Evolutionary conservation across 2,329 filamentous ascomycete species (phyloP).

Genomic region (Penicillium sp.): DNA sequence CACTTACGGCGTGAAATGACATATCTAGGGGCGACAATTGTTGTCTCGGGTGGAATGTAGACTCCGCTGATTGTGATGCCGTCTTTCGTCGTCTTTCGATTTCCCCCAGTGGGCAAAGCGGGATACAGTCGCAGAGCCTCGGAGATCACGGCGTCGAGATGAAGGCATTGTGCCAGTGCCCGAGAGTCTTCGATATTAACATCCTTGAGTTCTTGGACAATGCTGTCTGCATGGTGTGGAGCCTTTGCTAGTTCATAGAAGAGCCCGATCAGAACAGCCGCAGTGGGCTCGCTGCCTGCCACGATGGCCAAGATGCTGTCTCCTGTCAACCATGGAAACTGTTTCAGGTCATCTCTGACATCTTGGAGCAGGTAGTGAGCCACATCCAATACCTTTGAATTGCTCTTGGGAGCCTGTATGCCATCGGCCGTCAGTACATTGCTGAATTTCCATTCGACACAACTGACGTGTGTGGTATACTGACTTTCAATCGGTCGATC

Average conservation of each 20-base stretch:
- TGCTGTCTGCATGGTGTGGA: constrained; percentile 2
- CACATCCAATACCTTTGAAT: constrained; percentile 1
- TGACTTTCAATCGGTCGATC: constrained; percentile 3
- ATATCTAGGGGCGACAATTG: constrained; percentile 16
- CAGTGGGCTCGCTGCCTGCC: constrained; percentile 11
- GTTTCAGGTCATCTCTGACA: background rate
- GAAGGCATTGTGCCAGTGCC: constrained; percentile 2
- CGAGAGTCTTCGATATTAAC: constrained; percentile 6
- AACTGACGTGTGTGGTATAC: background rate
- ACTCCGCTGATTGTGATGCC: constrained; percentile 10
- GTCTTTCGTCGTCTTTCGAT: constrained; percentile 14
- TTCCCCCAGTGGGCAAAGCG: constrained; percentile 13
- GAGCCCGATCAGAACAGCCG: constrained; percentile 2
- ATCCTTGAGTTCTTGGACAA: constrained; percentile 7
- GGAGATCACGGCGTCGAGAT: constrained; percentile 14
- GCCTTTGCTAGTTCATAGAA: constrained; percentile 7
- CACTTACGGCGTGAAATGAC: constrained; percentile 14
- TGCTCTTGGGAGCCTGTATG: background rate
- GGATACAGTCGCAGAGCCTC: constrained; percentile 19
- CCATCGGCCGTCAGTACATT: background rate
- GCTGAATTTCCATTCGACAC: background rate
- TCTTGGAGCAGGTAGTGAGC: constrained; percentile 8
- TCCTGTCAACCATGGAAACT: constrained; percentile 8
- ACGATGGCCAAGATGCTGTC: constrained; percentile 13
- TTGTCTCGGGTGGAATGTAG: constrained; percentile 19